Evolutionary conservation across 1,284 basidiomycete species (phyloP), one percentile per base, ranked within the genome.

Genomic region (Apiotrichum akiyoshidainum): DNA sequence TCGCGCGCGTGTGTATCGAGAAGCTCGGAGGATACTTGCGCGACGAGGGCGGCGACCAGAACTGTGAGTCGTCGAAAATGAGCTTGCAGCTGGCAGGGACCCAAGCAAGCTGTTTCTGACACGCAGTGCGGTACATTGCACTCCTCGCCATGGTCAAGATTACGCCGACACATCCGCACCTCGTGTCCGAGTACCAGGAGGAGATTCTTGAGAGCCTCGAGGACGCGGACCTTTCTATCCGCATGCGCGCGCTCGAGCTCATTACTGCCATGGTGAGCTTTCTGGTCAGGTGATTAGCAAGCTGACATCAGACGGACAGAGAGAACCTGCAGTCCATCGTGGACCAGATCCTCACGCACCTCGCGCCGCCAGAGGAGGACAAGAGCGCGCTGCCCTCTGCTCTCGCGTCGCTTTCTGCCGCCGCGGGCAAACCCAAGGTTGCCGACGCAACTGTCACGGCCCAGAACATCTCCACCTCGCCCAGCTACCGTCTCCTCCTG

Each of bases 101-200:
- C 17, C n/a, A n/a, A n/a, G 13, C 40, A 16, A 8, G 8, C 16
- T 14, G 40, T 4, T 21, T 6, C 54, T 52, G 10, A 50, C 44
- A 2, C 1, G 1, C 63, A 96, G 93, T 97, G 76, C 92, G 94
- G 73, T 99, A 98, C 75, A 99, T 99, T 62, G 89, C 96, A 0
- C 82, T 99, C 21, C 82, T 98, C 35, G 95, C 95, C 5, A 85
- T 99, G 82, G 90, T 89, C 54, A 96, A 97, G 79, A 96, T 99
- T 66, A 88, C 95, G 1, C 93, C 93, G 0, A 87, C 89, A 4
- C 91, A 98, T 73, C 88, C 94, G 0, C 84, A 93, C 68, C 84
- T 99, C 49, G 86, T 99, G 11, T 89, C 90, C 7, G 87, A 91
- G 70, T 90, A 99, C 76, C 91, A 96, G 71, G 89, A 93, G 61